Evolutionary conservation across 78 protist genomes (phyloP).

Genomic region (Dictyostelium purpureum): DNA sequence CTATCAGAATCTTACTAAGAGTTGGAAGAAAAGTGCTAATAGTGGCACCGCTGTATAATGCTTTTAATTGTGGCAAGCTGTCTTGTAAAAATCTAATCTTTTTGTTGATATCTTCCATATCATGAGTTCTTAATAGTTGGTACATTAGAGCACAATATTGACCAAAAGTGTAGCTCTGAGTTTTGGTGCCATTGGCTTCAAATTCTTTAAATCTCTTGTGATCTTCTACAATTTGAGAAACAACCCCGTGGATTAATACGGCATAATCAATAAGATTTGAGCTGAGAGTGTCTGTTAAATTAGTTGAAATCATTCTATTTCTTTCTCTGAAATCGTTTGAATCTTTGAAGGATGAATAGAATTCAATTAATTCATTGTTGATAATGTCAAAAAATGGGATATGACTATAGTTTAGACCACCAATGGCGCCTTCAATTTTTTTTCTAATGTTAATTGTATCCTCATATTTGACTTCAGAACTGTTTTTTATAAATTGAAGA

Average conservation of each 20-base stretch:
- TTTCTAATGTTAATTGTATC: not conserved
- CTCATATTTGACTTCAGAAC: not conserved
- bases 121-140: not conserved
- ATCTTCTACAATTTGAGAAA: conserved; percentile 4
- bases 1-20: not conserved
- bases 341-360: conserved; percentile 1
- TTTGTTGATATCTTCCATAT: not conserved
- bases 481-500: not conserved
- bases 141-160: not conserved
- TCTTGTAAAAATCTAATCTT: not conserved
- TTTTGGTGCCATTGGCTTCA: not conserved
- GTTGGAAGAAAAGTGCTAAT: conserved; percentile 6
- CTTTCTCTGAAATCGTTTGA: not conserved
- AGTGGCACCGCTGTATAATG: not conserved
- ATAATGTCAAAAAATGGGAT: not conserved
- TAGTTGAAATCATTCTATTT: conserved; percentile 24
- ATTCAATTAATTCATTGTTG: not conserved
- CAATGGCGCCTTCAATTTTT: not conserved
- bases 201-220: not conserved
- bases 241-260: not conserved
- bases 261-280: conserved; percentile 14
- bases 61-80: not conserved
- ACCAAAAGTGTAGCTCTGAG: not conserved
- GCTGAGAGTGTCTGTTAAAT: conserved; percentile 10
- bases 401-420: not conserved